These are phyloP conservation scores for Boletus rufocinnamomeus DNA, from an alignment of 768 basidiomycete species.

Conservation along the genomic window DNA sequence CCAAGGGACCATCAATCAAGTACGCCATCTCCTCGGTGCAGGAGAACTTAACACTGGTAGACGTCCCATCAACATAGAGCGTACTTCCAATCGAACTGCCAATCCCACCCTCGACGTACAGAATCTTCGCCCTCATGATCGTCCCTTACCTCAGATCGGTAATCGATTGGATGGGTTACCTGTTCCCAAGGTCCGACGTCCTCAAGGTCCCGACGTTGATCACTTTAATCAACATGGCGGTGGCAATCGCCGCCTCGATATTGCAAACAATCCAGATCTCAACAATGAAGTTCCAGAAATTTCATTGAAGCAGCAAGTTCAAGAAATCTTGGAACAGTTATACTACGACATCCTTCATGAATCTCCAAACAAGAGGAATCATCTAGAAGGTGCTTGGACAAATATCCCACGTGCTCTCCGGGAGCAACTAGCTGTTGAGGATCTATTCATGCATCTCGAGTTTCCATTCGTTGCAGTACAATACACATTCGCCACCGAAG, in stretches of 20 bases:
- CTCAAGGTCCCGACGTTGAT: slow-evolving; percentile 6
- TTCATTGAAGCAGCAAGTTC: no score
- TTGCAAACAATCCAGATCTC: no score
- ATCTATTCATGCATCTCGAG: no score
- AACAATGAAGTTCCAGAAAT: no score
- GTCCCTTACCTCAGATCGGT: background rate
- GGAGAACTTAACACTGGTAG: background rate
- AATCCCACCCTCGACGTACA: background rate
- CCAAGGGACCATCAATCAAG: background rate
- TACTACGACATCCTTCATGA: no score
- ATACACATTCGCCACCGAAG: no score
- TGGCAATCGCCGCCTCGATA: background rate
- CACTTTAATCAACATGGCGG: background rate
- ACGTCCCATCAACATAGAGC: background rate
- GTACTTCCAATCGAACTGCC: background rate
- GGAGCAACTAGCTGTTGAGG: no score
- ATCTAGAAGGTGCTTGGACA: no score
- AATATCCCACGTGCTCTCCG: no score
- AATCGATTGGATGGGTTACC: background rate
- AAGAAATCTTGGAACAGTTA: no score
- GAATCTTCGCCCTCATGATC: background rate
- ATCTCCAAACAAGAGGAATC: no score
- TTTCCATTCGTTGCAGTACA: no score
- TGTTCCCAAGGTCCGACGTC: background rate
- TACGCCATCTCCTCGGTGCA: background rate